Evolutionary conservation across 352 stramenopile genomes (phyloP).

Genomic region (Phytophthora boehmeriae): DNA sequence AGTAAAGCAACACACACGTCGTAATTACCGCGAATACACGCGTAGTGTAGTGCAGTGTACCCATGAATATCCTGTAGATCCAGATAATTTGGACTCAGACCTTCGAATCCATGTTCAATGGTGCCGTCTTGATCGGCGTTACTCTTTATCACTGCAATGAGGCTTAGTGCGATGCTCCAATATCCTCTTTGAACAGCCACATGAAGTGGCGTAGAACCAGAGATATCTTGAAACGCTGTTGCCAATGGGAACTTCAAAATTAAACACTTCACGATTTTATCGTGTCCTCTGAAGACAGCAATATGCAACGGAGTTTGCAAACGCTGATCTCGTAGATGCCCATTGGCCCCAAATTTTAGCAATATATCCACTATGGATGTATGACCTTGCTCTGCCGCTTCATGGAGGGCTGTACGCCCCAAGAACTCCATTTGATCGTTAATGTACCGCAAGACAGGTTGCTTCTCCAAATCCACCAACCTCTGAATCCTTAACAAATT

Average conservation of each 20-base stretch:
- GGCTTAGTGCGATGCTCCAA: slow-evolving; percentile 28
- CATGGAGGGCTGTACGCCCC: slow-evolving; percentile 54
- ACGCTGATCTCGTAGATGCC: slow-evolving; percentile 56
- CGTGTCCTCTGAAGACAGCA: slow-evolving; percentile 47
- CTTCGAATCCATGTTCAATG: background rate
- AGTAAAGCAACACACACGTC: slow-evolving; percentile 38
- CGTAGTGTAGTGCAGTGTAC: slow-evolving; percentile 66
- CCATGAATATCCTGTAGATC: slow-evolving; percentile 55
- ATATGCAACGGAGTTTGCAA: slow-evolving; percentile 53
- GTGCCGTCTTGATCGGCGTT: slow-evolving; percentile 4
- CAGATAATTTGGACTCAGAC: slow-evolving; percentile 25
- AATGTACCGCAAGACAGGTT: slow-evolving; percentile 49
- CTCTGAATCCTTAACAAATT: slow-evolving; percentile 63
- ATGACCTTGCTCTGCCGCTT: slow-evolving; percentile 66
- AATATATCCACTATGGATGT: slow-evolving; percentile 61
- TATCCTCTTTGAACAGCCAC: slow-evolving; percentile 47
- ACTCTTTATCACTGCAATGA: slow-evolving; percentile 38
- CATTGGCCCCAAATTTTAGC: slow-evolving; percentile 60
- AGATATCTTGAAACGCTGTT: slow-evolving; percentile 38
- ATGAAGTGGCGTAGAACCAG: slow-evolving; percentile 56
- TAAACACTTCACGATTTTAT: slow-evolving; percentile 59
- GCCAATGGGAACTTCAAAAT: slow-evolving; percentile 48
- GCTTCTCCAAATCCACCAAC: slow-evolving; percentile 65
- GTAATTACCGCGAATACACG: slow-evolving; percentile 41
- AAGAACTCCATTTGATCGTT: slow-evolving; percentile 52